These are phyloP conservation scores for Maudiozyma bulderi DNA, from an alignment of 805 yeast genomes.

Conservation along the genomic window DNA sequence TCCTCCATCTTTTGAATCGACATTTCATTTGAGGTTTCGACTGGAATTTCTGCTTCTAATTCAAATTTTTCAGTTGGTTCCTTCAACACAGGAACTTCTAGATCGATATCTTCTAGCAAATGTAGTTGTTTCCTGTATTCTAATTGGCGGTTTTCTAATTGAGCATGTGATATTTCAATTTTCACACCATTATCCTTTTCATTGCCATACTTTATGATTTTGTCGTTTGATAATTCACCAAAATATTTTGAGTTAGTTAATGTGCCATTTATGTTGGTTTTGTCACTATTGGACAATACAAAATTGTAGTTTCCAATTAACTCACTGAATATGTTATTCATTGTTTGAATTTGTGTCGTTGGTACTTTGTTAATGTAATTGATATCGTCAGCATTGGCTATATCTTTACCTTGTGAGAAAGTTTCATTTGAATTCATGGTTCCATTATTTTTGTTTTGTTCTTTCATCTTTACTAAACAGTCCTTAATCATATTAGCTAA, in stretches of 20 bases:
- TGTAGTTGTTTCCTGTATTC: conserved; percentile 9
- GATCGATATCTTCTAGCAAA: conserved; percentile 11
- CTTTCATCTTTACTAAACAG: conserved; percentile 24
- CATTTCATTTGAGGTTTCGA: neutral
- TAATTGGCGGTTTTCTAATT: conserved; percentile 11
- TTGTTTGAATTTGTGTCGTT: conserved; percentile 12
- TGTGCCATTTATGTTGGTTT: neutral
- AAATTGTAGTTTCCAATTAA: neutral
- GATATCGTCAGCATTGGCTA: neutral
- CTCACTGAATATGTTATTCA: conserved; percentile 5
- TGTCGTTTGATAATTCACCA: conserved; percentile 6
- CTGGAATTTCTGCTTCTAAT: neutral
- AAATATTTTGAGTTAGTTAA: conserved; percentile 5
- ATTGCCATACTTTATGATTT: conserved; percentile 4
- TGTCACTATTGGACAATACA: neutral
- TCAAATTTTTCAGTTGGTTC: neutral
- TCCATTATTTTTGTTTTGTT: neutral
- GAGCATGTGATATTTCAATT: conserved; percentile 5
- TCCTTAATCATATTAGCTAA: conserved; percentile 49
- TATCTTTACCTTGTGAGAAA: neutral
- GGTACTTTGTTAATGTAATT: conserved; percentile 8
- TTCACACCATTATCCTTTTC: conserved; percentile 1
- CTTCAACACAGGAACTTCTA: neutral
- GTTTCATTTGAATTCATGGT: neutral
- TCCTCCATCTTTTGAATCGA: neutral